Evolutionary conservation across 768 basidiomycete species (phyloP), one percentile per base, ranked within the genome.

Genomic region (Udeniomyces megalosporus): DNA sequence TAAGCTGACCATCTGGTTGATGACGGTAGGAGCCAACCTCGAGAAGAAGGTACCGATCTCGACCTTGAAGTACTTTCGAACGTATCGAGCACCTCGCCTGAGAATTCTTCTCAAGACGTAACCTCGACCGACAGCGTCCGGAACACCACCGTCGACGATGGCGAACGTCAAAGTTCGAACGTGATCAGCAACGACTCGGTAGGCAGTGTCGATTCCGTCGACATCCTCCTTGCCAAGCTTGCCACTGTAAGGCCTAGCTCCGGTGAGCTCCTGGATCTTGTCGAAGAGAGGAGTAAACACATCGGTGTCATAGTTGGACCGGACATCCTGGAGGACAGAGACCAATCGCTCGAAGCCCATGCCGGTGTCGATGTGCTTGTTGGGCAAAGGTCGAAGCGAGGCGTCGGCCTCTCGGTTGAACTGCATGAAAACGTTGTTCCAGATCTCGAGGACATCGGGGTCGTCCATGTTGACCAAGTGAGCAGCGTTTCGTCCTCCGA

Each of bases 351-450:
- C 95, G 74, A 95, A 99, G 47, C 95, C 95, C 92, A 99, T 91
- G 55, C 95, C 95, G 6, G 95, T 99, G 72, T 99, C 95, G 66
- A 99, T 87, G 69, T 99, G 95, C 74, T 91, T 90, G 34, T 84
- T 81, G 28, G 95, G 95, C 15, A 99, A 80, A 0, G 80, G 64
- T 57, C 80, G 82, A 17, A 99, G 80, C 22, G 83, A 81, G 45
- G 86, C 85, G 61, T 92, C 86, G 48, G 82, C 80, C 73, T 97
- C 93, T 51, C 95, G 86, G 72, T 99, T 97, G 78, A 86, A 99
- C 70, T 96, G 92, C 71, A 99, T 97, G 73, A 96, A 99, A 61
- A 99, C 95, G 72, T 95, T 96, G 77, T 99, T 99, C 95, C 95
- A 99, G 68, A 99, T 92, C 74, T 93, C 90, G 62, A 99, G 80